Evolutionary conservation across 148 eudicot species (phyloP).

Genomic region (Heliosperma pusillum): DNA sequence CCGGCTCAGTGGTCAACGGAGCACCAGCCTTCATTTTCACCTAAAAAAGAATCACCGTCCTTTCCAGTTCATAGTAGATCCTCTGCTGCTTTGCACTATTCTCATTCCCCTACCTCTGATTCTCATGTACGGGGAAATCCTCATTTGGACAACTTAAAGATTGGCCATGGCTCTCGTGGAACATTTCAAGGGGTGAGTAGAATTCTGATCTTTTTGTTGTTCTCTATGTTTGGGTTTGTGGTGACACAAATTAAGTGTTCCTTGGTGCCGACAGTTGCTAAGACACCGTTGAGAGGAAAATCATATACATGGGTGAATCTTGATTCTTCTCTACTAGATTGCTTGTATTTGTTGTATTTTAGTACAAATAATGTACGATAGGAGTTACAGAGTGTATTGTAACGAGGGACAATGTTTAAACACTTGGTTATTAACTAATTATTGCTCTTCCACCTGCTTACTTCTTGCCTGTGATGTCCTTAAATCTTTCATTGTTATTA

Average conservation of each 20-base stretch:
- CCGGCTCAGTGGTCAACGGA: constrained; percentile 40
- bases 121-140: constrained; percentile 27
- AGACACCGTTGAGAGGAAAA: too few relatives aligned
- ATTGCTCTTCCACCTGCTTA: too few relatives aligned
- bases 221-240: neutral
- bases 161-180: constrained; percentile 32
- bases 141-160: constrained; percentile 31
- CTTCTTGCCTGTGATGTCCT: too few relatives aligned
- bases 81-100: constrained; percentile 31
- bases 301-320: too few relatives aligned
- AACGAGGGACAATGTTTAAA: too few relatives aligned
- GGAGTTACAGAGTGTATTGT: too few relatives aligned
- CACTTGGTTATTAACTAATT: too few relatives aligned
- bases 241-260: neutral
- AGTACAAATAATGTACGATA: too few relatives aligned
- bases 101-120: constrained; percentile 40
- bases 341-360: too few relatives aligned
- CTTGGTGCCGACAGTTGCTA: too few relatives aligned
- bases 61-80: constrained; percentile 49
- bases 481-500: neutral
- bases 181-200: constrained; percentile 42
- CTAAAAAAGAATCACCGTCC: constrained; percentile 35
- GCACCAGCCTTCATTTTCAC: constrained; percentile 34
- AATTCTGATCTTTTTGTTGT: neutral
- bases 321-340: too few relatives aligned